A percentile compares a stretch with the other conserved stretches of the same genome.
Evolutionary conservation across 2,329 filamentous ascomycete species (phyloP).

Genomic region (Aspergillus pseudotamarii): DNA sequence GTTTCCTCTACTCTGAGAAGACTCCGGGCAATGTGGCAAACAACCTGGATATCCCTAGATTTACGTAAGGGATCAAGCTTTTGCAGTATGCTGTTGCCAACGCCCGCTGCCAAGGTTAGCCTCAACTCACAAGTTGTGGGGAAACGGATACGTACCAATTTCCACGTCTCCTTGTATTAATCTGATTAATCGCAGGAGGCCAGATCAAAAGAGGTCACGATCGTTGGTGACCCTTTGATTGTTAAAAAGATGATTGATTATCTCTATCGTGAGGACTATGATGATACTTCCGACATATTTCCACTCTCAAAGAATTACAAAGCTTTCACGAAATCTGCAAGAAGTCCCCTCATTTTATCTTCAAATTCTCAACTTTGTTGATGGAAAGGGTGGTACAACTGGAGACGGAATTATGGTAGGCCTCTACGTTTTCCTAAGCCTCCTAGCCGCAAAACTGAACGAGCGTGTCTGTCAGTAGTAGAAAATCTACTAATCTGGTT

Average conservation of each 20-base stretch:
- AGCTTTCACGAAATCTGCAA: conserved; percentile 1
- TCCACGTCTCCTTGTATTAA: conserved; percentile 9
- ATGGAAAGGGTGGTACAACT: conserved; percentile 7
- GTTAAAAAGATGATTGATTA: conserved; percentile 12
- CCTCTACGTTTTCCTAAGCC: not conserved
- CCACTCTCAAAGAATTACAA: not conserved
- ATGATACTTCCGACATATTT: conserved; percentile 7
- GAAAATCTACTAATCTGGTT: not conserved
- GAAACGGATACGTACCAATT: conserved; percentile 6
- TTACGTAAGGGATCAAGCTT: not conserved
- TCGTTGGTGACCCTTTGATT: conserved; percentile 10
- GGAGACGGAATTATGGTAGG: conserved; percentile 5
- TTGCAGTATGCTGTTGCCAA: conserved; percentile 10
- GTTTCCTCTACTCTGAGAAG: conserved; percentile 3
- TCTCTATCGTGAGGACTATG: conserved; percentile 10
- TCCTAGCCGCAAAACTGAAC: not conserved
- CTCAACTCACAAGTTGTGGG: not conserved
- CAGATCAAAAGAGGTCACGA: conserved; percentile 6
- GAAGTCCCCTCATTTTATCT: conserved; percentile 1
- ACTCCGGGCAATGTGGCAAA: conserved; percentile 7
- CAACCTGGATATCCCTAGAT: conserved; percentile 8
- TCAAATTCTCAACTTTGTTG: conserved; percentile 1
- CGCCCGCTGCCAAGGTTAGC: conserved; percentile 6
- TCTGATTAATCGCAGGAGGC: not conserved
- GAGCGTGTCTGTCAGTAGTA: not conserved